A percentile compares a stretch with the other conserved stretches of the same genome.
phyloP scores from a whole-genome alignment of 805 yeast genomes.

The Candida pseudofarinosa region DNA sequence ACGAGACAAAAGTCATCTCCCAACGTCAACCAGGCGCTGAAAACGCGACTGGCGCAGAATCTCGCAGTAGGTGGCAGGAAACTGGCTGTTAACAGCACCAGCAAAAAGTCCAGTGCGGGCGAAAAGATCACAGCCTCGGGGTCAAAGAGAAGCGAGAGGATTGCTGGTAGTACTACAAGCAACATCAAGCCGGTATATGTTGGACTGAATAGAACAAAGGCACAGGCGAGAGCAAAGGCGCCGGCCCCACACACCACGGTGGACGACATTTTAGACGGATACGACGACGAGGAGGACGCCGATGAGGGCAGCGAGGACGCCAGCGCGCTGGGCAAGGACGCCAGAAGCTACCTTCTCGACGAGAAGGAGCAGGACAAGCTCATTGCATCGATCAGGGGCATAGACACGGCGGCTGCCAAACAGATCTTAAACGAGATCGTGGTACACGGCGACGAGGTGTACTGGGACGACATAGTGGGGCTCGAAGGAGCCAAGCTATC shows the following conservation, averaged over 20 bases:
- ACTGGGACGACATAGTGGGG: slow-evolving; percentile 96
- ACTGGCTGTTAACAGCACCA: slow-evolving; percentile 1
- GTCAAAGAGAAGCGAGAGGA: not conserved
- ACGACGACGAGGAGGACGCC: slow-evolving; percentile 12
- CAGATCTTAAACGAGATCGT: slow-evolving; percentile 87
- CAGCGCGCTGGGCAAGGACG: not conserved
- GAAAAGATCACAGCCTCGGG: not conserved
- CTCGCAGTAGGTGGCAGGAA: slow-evolving; percentile 1
- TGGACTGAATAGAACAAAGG: not conserved
- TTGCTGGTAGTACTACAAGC: not conserved
- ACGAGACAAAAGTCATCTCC: not conserved
- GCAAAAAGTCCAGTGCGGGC: not conserved
- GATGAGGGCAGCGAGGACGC: not conserved
- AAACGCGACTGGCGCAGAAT: slow-evolving; percentile 5
- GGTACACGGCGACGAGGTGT: slow-evolving; percentile 84
- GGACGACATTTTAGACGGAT: slow-evolving; percentile 20
- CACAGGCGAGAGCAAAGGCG: slow-evolving; percentile 4
- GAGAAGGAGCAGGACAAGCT: slow-evolving; percentile 33
- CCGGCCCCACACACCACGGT: slow-evolving; percentile 12
- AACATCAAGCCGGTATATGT: not conserved
- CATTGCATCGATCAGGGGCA: slow-evolving; percentile 55
- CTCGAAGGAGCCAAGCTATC: slow-evolving; percentile 83
- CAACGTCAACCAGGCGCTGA: not conserved
- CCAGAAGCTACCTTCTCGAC: not conserved
- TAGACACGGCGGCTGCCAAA: slow-evolving; percentile 73